Base-by-base conservation (phyloP, 768 basidiomycete genomes). In the Chalciporus piperatus region DNA sequence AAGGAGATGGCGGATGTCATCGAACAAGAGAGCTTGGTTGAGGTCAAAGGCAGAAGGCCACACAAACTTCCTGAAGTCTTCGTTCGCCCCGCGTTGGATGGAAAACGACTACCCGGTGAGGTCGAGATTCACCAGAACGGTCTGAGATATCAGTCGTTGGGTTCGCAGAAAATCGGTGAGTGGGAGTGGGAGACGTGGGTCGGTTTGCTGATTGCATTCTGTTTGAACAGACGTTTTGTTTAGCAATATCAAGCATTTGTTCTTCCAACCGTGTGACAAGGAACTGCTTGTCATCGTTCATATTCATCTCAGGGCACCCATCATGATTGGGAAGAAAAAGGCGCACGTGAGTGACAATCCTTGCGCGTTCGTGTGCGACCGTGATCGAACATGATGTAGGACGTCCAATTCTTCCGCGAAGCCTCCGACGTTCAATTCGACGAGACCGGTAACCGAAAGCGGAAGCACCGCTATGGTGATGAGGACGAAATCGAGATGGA, bases 401-500 rank as follows among this genome's bases (percentile, higher is more conserved):
- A 99, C 68, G 83, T 98, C 6, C 97, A 98, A 81, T 98, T 99
- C 70, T 94, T 90, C 76, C 89, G 96, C 9, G 97, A 98, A 73
- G 96, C 95, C 7, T 91, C 92, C 0, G 97, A 99, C 59, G 91
- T 96, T 25, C 91, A 95, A 57, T 98, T 98, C 63, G 97, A 99
- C 63, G 97, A 99, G 70, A 98, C 97, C 1, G 97, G 97, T n/a
- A 98, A 98, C 62, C 82, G 95, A 59, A 98, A 98, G 70, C 83
- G 96, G 48, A 94, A 97, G 69, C 90, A 94, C 61, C 83, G 96
- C 49, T 98, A 98, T 63, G 94, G 94, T 25, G 97, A 98, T 63
- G 97, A 99, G 68, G 97, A 99, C 66, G 97, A 98, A 71, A 94
- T 98, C 54, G 95, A 98, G 74, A 89, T 96, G 74, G 97, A 98